Evolutionary conservation across 306 rosid genomes (phyloP), one percentile per base, ranked within the genome.

Genomic region (Sicyos baderoa): DNA sequence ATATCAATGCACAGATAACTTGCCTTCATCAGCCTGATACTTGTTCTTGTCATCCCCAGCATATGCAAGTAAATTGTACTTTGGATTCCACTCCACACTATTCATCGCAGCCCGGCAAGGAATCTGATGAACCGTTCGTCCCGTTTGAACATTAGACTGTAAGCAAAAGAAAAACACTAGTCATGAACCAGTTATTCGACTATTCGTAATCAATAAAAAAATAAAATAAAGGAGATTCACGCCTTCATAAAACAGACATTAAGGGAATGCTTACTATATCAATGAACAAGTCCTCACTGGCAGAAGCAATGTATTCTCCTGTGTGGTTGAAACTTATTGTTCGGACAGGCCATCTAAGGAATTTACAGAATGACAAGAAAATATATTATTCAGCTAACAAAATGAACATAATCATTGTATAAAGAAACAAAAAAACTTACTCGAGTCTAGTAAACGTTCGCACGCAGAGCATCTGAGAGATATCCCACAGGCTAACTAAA

Each of bases 21-120:
- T 64, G 70, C 98, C 98, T 89, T 92, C 98, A 68, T 90, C 97
- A 23, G 96, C 89, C 81, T 88, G 97, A 75, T 85, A 86, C 82
- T 92, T 92, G 85, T 87, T 89, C 83, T 91, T 92, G 85, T 92
- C 98, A 74, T 92, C 98, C 35, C 98, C 98, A 22, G 98, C 98
- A 82, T 86, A 92, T 4, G 93, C 98, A 71, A 92, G 96, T 64
- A 92, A 83, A 74, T 93, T 89, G 77, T 63, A 79, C n/a, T 84
- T 93, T 0, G 98, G 98, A 86, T 89, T 89, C 96, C 96, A 93
- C 72, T 93, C 98, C 73, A 93, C 97, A 27, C 95, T 92, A 79
- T 92, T 92, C 96, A 87, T 89, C n/a, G 98, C 98, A 58, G 95
- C 96, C 74, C 93, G 88, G 22, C 95, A 92, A 9, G 93, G 87